A percentile compares a stretch with the other conserved stretches of the same genome.
Conservation (phyloP, 2,329 filamentous ascomycete genomes). For the Botrytis elliptica region DNA sequence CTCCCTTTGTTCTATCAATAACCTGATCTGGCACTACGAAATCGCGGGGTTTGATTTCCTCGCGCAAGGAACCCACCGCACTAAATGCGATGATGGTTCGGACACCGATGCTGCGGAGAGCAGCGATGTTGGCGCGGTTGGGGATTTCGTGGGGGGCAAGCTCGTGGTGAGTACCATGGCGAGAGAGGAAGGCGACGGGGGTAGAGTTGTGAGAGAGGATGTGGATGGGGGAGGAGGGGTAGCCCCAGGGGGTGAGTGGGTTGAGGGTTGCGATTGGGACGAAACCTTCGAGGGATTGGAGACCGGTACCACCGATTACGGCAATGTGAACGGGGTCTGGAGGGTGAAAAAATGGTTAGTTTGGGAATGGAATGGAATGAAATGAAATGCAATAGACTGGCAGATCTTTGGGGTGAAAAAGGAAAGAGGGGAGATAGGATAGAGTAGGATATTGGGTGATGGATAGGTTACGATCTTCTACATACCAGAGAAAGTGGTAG, state of each 20-base stretch:
- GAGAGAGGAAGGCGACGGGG: conserved; percentile 87
- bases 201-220: conserved; percentile 84
- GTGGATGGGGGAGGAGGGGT: conserved; percentile 70
- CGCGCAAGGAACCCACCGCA: conserved; percentile 87
- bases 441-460: neutral
- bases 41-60: conserved; percentile 91
- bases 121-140: conserved; percentile 93
- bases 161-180: conserved; percentile 87
- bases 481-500: conserved; percentile 19
- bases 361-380: neutral
- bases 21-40: conserved; percentile 96
- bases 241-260: conserved; percentile 83
- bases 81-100: conserved; percentile 91
- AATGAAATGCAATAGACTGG: neutral
- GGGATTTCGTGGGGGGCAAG: conserved; percentile 94
- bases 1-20: conserved; percentile 91
- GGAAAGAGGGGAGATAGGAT: neutral
- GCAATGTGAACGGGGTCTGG: conserved; percentile 75
- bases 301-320: conserved; percentile 90
- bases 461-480: neutral
- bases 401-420: neutral
- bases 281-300: conserved; percentile 84
- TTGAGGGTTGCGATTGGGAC: conserved; percentile 77
- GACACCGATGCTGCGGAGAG: conserved; percentile 86
- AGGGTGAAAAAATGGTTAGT: neutral